Evolutionary conservation across 768 basidiomycete species (phyloP).

Genomic region (Tylopilus cervinicoccineus): DNA sequence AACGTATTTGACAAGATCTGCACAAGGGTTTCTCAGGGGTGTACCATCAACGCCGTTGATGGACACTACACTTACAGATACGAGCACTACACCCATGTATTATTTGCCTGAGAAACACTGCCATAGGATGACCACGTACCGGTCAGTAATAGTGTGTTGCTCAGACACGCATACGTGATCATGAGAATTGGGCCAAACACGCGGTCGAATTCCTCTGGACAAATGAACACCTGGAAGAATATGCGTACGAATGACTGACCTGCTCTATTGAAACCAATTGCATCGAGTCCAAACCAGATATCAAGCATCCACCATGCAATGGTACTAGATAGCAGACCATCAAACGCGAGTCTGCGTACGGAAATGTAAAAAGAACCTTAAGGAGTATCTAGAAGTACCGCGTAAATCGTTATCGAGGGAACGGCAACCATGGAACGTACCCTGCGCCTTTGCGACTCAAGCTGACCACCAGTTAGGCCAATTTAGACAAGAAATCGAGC

Average conservation of each 20-base stretch:
- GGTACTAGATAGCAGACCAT: constrained; percentile 33
- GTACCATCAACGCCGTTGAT: not conserved
- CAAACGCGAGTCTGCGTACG: not conserved
- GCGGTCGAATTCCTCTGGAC: constrained; percentile 71
- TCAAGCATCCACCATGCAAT: constrained; percentile 97
- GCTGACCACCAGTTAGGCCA: constrained; percentile 33
- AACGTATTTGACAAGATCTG: constrained; percentile 96
- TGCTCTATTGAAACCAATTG: constrained; percentile 79
- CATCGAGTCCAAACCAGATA: constrained; percentile 93
- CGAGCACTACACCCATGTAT: constrained; percentile 51
- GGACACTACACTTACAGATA: constrained; percentile 52
- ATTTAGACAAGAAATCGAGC: not conserved
- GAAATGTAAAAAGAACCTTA: constrained; percentile 30
- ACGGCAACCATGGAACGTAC: constrained; percentile 33
- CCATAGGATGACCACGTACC: constrained; percentile 41
- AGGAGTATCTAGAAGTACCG: constrained; percentile 27
- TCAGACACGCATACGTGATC: constrained; percentile 87
- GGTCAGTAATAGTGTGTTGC: constrained; percentile 89
- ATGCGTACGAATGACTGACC: constrained; percentile 43
- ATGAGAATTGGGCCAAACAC: constrained; percentile 89
- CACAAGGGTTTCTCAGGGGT: constrained; percentile 15
- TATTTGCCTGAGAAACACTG: not conserved
- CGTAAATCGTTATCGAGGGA: not conserved
- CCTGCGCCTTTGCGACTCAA: constrained; percentile 57
- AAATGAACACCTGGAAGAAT: constrained; percentile 2